Evolutionary conservation across 75 land plant species (phyloP), one percentile per base, ranked within the genome.

Genomic region (Sequoiadendron giganteum): DNA sequence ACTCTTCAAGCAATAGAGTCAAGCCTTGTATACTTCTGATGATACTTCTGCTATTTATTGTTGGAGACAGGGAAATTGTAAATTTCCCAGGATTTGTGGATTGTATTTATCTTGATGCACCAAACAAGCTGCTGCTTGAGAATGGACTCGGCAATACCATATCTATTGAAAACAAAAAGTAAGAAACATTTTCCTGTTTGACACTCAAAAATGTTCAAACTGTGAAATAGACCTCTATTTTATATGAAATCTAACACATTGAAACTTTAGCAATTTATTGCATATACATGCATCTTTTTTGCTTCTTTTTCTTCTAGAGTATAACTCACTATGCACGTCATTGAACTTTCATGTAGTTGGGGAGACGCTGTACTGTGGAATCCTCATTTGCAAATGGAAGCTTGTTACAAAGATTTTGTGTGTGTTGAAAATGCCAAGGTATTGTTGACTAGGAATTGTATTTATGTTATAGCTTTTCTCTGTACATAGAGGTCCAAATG

Each of bases 391-490:
- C 91, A 92, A 72, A 95, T 97, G 97, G 95, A 96, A 89, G 92
- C 94, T 54, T 95, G 91, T 61, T 97, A 97, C 88, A 93, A 88
- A 88, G 97, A 98, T 91, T 98, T 98, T 91, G 99, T 98, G 1
- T 98, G 99, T 83, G 99, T 98, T 85, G 99, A 98, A 88, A 98
- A 98, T 94, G 99, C 99, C 2, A 89, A 97, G 98, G 99, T 98
- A 91, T 52, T 68, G 11, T 36, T 36, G 10, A 82, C 52, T 82
- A 28, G 34, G 25, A 80, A 21, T 80, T 80, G 82, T 39, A 42
- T 10, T 80, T 38, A 78, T 39, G 48, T 78, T 78, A 39, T 16
- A 39, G 18, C 40, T 78, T 39, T 18, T 47, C 4, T 82, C 47
- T 47, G 48, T 82, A 25, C 52, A 80, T 70, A n/a, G 10, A 11